These are phyloP conservation scores for Leccinum sublutescens DNA, from an alignment of 768 basidiomycete species.

Conservation along the genomic window DNA sequence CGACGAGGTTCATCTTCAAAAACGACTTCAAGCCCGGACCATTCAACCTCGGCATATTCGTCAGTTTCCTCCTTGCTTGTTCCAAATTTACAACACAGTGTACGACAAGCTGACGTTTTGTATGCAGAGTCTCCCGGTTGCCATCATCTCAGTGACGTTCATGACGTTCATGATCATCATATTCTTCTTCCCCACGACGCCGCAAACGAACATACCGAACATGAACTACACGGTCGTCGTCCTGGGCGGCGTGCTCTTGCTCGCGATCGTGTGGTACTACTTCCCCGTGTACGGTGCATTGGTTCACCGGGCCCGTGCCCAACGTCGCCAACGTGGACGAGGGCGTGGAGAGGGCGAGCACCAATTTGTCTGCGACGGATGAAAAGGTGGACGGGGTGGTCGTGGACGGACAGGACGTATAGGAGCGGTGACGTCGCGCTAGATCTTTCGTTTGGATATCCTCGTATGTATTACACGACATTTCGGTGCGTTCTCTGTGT, in stretches of 20 bases:
- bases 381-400: neutral
- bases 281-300: constrained; percentile 64
- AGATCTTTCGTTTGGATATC: neutral
- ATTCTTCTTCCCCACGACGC: constrained; percentile 61
- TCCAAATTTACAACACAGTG: neutral
- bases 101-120: neutral
- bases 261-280: constrained; percentile 65
- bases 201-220: constrained; percentile 39
- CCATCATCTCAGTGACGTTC: constrained; percentile 52
- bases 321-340: constrained; percentile 34
- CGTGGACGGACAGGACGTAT: neutral
- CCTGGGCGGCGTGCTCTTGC: constrained; percentile 52
- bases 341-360: neutral
- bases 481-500: neutral
- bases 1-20: constrained; percentile 46
- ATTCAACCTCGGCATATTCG: constrained; percentile 45
- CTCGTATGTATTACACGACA: too few relatives aligned
- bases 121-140: constrained; percentile 54
- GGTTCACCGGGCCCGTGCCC: constrained; percentile 69
- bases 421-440: neutral
- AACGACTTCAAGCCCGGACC: constrained; percentile 48
- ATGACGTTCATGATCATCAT: constrained; percentile 66
- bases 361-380: constrained; percentile 3
- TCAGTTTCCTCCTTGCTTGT: constrained; percentile 22
- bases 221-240: constrained; percentile 81